phyloP scores from a whole-genome alignment of 441 rosid genomes.

The Populus trichocarpa region DNA sequence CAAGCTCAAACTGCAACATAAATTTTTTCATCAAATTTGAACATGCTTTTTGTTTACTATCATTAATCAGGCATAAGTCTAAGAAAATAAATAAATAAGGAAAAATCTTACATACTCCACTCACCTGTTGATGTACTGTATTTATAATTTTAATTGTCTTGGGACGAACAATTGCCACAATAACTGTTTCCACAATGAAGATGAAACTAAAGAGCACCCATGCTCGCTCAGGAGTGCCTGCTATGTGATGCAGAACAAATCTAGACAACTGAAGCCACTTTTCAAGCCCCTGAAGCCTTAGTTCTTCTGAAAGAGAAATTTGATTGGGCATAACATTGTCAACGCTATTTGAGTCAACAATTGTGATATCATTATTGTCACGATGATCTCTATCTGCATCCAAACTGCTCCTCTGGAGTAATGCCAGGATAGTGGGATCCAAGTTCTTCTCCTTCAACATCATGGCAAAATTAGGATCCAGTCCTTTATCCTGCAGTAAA shows the following conservation, averaged over 20 bases:
- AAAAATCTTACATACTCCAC: conserved; percentile 15
- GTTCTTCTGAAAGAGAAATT: conserved; percentile 92
- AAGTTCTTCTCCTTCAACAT: conserved; percentile 97
- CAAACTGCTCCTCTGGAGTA: conserved; percentile 98
- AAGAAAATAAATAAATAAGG: not conserved
- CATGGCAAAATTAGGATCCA: conserved; percentile 99
- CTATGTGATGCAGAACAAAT: conserved; percentile 85
- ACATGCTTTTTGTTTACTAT: conserved; percentile 14
- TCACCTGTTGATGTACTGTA: conserved; percentile 94
- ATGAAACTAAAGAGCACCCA: conserved; percentile 97
- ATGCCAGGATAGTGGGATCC: conserved; percentile 97
- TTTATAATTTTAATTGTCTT: conserved; percentile 78
- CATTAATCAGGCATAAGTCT: not conserved
- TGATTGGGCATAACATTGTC: conserved; percentile 82
- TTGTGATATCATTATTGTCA: conserved; percentile 67
- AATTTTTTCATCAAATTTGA: conserved; percentile 18
- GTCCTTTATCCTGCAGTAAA: conserved; percentile 94
- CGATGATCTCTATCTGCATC: conserved; percentile 99
- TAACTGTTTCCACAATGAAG: conserved; percentile 84
- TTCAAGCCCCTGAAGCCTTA: conserved; percentile 95
- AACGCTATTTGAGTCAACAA: conserved; percentile 76
- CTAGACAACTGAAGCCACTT: conserved; percentile 95
- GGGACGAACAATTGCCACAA: conserved; percentile 90
- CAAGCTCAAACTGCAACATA: conserved; percentile 89
- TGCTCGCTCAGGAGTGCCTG: conserved; percentile 97